A percentile compares a stretch with the other conserved stretches of the same genome.
Evolutionary conservation across 169 alveolate genomes (phyloP).

Genomic region (Eimeria tenella): DNA sequence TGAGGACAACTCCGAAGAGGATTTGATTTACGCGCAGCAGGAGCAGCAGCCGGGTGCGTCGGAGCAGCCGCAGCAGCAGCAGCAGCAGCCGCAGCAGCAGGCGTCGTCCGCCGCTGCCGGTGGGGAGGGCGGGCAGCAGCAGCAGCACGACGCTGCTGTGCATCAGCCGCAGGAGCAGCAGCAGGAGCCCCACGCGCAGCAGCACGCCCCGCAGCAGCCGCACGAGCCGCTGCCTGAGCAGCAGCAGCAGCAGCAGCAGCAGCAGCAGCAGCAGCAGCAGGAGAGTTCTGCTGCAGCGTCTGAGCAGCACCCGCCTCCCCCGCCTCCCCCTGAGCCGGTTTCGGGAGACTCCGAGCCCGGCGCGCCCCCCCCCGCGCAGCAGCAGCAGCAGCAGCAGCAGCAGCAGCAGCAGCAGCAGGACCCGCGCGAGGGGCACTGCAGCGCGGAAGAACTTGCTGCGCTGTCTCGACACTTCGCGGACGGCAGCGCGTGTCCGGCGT

Average conservation of each 20-base stretch:
- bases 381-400: neutral
- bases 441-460: slow-evolving; percentile 36
- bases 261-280: neutral
- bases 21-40: slow-evolving; percentile 10
- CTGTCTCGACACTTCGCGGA: slow-evolving; percentile 4
- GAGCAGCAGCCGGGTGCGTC: neutral
- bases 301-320: neutral
- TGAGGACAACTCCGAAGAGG: neutral
- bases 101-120: too few species aligned
- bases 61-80: slow-evolving; percentile 34
- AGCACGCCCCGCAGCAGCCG: neutral
- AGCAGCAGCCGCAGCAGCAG: neutral
- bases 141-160: too few species aligned
- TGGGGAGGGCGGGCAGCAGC: too few species aligned
- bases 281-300: neutral
- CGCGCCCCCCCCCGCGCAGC: too few species aligned
- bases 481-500: slow-evolving; percentile 40
- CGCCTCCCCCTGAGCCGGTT: too few species aligned
- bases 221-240: neutral
- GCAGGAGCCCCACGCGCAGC: neutral
- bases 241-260: slow-evolving; percentile 21
- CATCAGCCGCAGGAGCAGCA: too few species aligned
- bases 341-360: too few species aligned
- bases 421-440: slow-evolving; percentile 53
- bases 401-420: slow-evolving; percentile 58